Percentiles rank a stretch among this genome's conserved stretches.
Evolutionary conservation across 352 stramenopile genomes (phyloP).

Genomic region (Globisporangium echinulatum): DNA sequence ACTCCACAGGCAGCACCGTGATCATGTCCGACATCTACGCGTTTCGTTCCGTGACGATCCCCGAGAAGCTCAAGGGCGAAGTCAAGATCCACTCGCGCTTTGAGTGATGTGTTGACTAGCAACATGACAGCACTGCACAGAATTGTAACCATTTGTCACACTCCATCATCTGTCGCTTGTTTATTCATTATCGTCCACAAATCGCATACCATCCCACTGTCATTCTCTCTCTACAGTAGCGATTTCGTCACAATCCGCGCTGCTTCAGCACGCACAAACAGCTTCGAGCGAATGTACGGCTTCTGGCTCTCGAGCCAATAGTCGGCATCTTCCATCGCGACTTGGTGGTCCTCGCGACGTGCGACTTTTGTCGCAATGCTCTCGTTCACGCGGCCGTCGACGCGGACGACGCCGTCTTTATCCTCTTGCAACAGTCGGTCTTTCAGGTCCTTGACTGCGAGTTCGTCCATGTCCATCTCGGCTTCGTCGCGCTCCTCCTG

Average conservation of each 20-base stretch:
- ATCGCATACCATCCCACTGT: neutral
- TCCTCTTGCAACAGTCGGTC: slow-evolving; percentile 73
- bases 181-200: neutral
- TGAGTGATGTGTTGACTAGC: slow-evolving; percentile 22
- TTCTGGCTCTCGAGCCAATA: slow-evolving; percentile 84
- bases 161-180: no score
- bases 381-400: slow-evolving; percentile 81
- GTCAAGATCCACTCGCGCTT: slow-evolving; percentile 71
- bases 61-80: slow-evolving; percentile 30
- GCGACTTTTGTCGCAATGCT: slow-evolving; percentile 55
- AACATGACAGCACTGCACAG: neutral
- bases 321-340: slow-evolving; percentile 76
- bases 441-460: slow-evolving; percentile 79
- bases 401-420: slow-evolving; percentile 55
- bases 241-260: slow-evolving; percentile 81
- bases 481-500: slow-evolving; percentile 81
- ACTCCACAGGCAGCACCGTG: slow-evolving; percentile 6
- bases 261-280: slow-evolving; percentile 76
- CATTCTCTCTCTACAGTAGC: slow-evolving; percentile 32
- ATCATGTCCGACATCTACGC: slow-evolving; percentile 75
- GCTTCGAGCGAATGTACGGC: slow-evolving; percentile 74
- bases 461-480: slow-evolving; percentile 82
- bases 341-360: slow-evolving; percentile 55
- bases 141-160: no score
- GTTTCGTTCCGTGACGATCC: slow-evolving; percentile 45